These are phyloP conservation scores for Adansonia madagascariensis DNA, from an alignment of 441 rosid species.

Conservation along the genomic window DNA sequence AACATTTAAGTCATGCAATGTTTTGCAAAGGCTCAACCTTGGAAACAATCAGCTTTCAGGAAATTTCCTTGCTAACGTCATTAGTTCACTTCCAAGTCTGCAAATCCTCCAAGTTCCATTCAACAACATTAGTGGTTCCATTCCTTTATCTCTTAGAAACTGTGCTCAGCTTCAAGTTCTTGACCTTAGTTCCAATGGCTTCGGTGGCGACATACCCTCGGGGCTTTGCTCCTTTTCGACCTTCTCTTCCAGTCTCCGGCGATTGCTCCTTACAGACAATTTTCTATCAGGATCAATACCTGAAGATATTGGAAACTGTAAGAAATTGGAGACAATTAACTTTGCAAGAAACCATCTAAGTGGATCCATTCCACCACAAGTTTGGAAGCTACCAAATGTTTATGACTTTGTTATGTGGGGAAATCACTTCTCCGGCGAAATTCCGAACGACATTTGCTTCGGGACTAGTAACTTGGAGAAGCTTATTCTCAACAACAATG, in stretches of 20 bases:
- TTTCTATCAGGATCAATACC: slow-evolving; percentile 18
- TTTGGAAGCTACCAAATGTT: slow-evolving; percentile 17
- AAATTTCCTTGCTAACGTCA: slow-evolving; percentile 2
- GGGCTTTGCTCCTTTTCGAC: slow-evolving; percentile 9
- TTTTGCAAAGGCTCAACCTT: slow-evolving; percentile 16
- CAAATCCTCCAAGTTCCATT: slow-evolving; percentile 8
- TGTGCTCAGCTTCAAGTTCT: slow-evolving; percentile 16
- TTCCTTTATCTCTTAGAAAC: slow-evolving; percentile 11
- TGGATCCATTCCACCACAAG: slow-evolving; percentile 7
- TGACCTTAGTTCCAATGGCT: slow-evolving; percentile 23
- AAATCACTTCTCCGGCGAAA: slow-evolving; percentile 9
- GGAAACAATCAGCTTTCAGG: slow-evolving; percentile 23
- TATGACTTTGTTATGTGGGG: slow-evolving; percentile 22
- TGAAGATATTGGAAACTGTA: slow-evolving; percentile 6
- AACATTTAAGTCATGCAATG: slow-evolving; percentile 14
- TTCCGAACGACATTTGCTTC: slow-evolving; percentile 1
- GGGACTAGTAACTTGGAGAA: background rate
- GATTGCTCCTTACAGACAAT: slow-evolving; percentile 2
- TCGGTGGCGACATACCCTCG: background rate
- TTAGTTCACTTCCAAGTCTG: slow-evolving; percentile 18
- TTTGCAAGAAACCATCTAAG: background rate
- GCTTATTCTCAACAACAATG: slow-evolving; percentile 18
- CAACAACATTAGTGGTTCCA: slow-evolving; percentile 16
- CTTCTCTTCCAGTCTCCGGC: background rate
- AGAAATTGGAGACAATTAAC: background rate